These are phyloP conservation scores for Melanopsichium pennsylvanicum DNA, from an alignment of 1,284 basidiomycete species.

Conservation along the genomic window DNA sequence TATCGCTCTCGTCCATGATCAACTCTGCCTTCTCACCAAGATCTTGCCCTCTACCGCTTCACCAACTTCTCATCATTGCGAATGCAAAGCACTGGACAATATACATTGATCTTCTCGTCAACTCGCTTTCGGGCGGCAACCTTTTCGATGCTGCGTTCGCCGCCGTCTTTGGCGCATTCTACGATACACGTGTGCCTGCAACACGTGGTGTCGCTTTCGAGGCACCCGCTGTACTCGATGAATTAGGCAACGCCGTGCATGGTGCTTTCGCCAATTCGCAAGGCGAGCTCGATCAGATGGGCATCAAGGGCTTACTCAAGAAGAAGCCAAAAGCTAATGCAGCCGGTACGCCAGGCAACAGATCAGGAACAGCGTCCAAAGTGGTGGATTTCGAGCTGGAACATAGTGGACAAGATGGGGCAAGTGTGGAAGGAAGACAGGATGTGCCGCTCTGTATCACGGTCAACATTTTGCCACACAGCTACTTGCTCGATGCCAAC, in stretches of 20 bases:
- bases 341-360: not conserved
- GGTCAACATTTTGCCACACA: slow-evolving; percentile 50
- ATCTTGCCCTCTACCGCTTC: slow-evolving; percentile 40
- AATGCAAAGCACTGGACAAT: slow-evolving; percentile 58
- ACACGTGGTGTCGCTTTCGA: slow-evolving; percentile 56
- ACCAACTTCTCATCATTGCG: slow-evolving; percentile 53
- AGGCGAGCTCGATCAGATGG: slow-evolving; percentile 45
- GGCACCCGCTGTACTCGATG: slow-evolving; percentile 37
- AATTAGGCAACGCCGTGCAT: slow-evolving; percentile 27
- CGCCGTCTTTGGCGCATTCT: slow-evolving; percentile 53
- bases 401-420: slow-evolving; percentile 52
- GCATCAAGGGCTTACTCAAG: slow-evolving; percentile 51
- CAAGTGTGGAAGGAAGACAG: slow-evolving; percentile 36
- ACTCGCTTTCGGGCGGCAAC: slow-evolving; percentile 59
- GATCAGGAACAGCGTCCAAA: slow-evolving; percentile 13
- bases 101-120: slow-evolving; percentile 55
- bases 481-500: slow-evolving; percentile 54
- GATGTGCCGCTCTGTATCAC: slow-evolving; percentile 58
- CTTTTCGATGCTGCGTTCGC: slow-evolving; percentile 59
- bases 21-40: slow-evolving; percentile 38
- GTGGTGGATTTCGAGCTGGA: slow-evolving; percentile 57
- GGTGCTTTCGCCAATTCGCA: slow-evolving; percentile 34
- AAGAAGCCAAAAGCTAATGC: slow-evolving; percentile 39
- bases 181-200: slow-evolving; percentile 50
- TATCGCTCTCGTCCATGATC: slow-evolving; percentile 44